These are phyloP conservation scores for Sophora flavescens DNA, from an alignment of 306 rosid species.

Conservation along the genomic window DNA sequence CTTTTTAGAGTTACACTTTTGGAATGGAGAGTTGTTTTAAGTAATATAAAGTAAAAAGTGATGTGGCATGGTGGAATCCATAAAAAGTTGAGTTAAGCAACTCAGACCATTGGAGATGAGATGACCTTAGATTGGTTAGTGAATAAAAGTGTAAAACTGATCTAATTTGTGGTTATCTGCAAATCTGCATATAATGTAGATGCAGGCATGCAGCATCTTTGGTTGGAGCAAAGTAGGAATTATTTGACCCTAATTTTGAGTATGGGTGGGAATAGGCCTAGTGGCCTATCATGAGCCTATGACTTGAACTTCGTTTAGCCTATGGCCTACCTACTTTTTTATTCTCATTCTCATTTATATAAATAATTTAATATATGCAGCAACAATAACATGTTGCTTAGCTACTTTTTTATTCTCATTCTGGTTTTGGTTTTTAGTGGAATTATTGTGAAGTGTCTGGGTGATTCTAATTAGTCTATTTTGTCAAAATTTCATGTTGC, in stretches of 20 bases:
- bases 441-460: conserved; percentile 27
- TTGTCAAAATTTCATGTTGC: conserved; percentile 16
- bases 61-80: too few relatives aligned
- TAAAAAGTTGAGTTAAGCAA: too few relatives aligned
- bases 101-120: too few relatives aligned
- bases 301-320: neutral
- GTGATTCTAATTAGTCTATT: conserved; percentile 26
- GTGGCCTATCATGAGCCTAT: neutral
- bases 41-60: too few relatives aligned
- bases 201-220: neutral
- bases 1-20: too few relatives aligned
- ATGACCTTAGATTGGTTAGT: neutral
- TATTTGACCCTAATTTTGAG: neutral
- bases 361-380: neutral
- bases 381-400: too few relatives aligned
- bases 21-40: too few relatives aligned
- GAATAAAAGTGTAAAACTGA: conserved; percentile 25
- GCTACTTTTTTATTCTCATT: too few relatives aligned
- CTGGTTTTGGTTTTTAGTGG: neutral
- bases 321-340: conserved; percentile 9
- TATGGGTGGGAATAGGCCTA: neutral
- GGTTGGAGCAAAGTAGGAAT: neutral
- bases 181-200: conserved; percentile 21
- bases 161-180: conserved; percentile 27
- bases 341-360: neutral